A percentile compares a stretch with the other conserved stretches of the same genome.
Evolutionary conservation across 2,329 filamentous ascomycete species (phyloP).

Genomic region (Fusarium virguliforme): DNA sequence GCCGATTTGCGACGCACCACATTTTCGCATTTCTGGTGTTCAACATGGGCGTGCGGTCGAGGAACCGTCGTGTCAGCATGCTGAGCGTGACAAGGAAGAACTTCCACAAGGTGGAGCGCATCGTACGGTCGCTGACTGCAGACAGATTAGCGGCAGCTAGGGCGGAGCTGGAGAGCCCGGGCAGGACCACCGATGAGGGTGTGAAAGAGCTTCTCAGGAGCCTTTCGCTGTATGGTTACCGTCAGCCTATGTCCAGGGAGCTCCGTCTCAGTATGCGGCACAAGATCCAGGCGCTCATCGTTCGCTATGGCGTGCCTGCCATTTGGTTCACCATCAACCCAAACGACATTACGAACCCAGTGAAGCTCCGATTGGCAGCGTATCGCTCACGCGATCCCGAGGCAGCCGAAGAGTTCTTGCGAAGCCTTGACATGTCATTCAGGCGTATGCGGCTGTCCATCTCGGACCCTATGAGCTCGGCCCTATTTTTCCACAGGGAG

Average conservation of each 20-base stretch:
- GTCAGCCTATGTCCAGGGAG: constrained; percentile 10
- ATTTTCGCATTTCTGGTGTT: constrained; percentile 24
- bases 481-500: constrained; percentile 18
- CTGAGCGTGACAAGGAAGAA: too few relatives aligned
- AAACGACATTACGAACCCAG: constrained; percentile 9
- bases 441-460: neutral
- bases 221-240: neutral
- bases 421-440: neutral
- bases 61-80: constrained; percentile 19
- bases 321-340: constrained; percentile 24
- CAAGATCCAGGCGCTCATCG: constrained; percentile 10
- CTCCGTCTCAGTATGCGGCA: neutral
- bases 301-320: neutral
- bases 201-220: neutral
- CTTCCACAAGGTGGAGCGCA: neutral
- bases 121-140: neutral
- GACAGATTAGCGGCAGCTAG: neutral
- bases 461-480: constrained; percentile 25
- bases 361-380: constrained; percentile 2
- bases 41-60: constrained; percentile 10
- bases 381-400: neutral
- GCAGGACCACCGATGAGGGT: neutral
- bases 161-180: neutral
- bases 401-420: neutral
- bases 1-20: constrained; percentile 12